These are phyloP conservation scores for Lecanicillium sp. DNA, from an alignment of 2,329 filamentous ascomycete genomes.

Conservation along the genomic window DNA sequence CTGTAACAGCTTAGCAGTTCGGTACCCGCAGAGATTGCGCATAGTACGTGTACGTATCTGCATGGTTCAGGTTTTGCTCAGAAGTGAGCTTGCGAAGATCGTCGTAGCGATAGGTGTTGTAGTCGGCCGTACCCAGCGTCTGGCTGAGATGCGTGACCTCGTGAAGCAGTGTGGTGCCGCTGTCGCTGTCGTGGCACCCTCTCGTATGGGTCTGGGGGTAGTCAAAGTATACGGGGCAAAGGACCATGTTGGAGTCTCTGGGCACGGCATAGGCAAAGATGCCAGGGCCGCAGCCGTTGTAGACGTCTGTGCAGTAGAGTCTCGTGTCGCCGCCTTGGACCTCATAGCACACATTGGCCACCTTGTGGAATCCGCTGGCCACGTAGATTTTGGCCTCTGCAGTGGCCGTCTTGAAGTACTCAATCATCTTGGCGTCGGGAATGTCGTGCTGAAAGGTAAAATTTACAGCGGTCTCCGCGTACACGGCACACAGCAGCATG, in stretches of 20 bases:
- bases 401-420: constrained; percentile 56
- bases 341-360: constrained; percentile 43
- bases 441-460: too few relatives aligned
- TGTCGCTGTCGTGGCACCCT: background rate
- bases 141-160: background rate
- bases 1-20: too few relatives aligned
- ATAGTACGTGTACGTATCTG: background rate
- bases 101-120: too few relatives aligned
- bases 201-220: constrained; percentile 8
- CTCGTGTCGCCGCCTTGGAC: constrained; percentile 34
- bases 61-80: background rate
- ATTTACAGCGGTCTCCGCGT: constrained; percentile 46
- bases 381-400: constrained; percentile 33
- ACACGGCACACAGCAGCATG: constrained; percentile 42
- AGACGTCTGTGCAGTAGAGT: constrained; percentile 48
- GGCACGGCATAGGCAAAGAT: constrained; percentile 5
- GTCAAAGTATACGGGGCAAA: background rate
- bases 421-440: constrained; percentile 38
- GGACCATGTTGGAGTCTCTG: background rate
- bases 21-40: background rate
- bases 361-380: constrained; percentile 33
- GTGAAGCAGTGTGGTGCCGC: background rate
- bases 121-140: too few relatives aligned
- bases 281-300: constrained; percentile 35
- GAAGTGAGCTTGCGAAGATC: background rate